Percentiles rank a stretch among this genome's conserved stretches.
phyloP scores from a whole-genome alignment of 2,329 filamentous ascomycete genomes.

The Aspergillus hiratsukae region DNA sequence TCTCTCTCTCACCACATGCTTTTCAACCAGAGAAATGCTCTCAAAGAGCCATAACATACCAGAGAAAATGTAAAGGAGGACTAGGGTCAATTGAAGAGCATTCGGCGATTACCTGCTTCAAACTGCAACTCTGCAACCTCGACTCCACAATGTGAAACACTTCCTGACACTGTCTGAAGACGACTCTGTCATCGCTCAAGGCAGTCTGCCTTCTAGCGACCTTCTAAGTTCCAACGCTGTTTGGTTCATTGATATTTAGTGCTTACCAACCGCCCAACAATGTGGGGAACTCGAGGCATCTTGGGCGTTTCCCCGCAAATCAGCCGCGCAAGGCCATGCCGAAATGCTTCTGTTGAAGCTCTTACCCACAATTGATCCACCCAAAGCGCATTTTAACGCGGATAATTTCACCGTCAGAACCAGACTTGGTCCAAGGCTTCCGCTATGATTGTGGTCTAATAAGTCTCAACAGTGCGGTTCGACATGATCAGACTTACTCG shows the following conservation, averaged over 20 bases:
- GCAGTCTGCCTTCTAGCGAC: background rate
- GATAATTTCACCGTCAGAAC: too few species aligned
- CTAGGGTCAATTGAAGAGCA: background rate
- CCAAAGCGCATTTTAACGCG: too few species aligned
- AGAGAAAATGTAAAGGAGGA: background rate
- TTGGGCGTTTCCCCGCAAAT: background rate
- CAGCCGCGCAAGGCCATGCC: too few species aligned
- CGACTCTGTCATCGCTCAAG: background rate
- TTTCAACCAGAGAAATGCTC: background rate
- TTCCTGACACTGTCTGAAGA: background rate
- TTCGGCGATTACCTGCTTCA: background rate
- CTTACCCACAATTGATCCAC: background rate
- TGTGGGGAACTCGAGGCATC: background rate
- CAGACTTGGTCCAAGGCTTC: too few species aligned
- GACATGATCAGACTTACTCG: too few species aligned
- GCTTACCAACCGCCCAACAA: background rate
- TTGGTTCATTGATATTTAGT: background rate
- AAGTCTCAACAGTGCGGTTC: too few species aligned
- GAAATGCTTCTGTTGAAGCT: too few species aligned
- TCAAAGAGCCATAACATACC: background rate
- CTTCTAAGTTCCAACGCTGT: background rate
- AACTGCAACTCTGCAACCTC: background rate
- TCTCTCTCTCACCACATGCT: background rate
- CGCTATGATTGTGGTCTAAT: too few species aligned
- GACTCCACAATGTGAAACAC: background rate